phyloP scores from a whole-genome alignment of 108 stramenopile species.

The Phaeodactylum tricornutum region DNA sequence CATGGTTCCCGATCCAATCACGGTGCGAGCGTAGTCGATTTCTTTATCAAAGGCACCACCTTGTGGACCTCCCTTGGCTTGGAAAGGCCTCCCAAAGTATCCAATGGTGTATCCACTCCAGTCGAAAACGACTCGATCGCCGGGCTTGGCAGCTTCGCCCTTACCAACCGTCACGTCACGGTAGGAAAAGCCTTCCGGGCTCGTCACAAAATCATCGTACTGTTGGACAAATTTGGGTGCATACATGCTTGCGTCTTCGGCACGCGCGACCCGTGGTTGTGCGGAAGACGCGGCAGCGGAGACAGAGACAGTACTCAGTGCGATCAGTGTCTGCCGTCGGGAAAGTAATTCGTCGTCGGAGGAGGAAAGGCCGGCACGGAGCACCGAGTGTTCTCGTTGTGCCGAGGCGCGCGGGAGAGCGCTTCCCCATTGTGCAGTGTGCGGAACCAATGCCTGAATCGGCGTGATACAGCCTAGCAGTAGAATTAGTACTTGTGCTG shows the following conservation, averaged over 20 bases:
- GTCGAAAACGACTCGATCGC: slow-evolving; percentile 88
- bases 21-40: slow-evolving; percentile 64
- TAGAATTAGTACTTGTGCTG: no score
- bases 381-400: no score
- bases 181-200: slow-evolving; percentile 52
- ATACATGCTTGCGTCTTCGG: slow-evolving; percentile 16
- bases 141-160: slow-evolving; percentile 17
- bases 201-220: slow-evolving; percentile 57
- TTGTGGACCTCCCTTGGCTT: slow-evolving; percentile 59
- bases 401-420: no score
- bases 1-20: slow-evolving; percentile 54
- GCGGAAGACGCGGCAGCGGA: no score
- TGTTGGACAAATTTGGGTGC: slow-evolving; percentile 59
- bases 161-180: slow-evolving; percentile 60
- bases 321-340: no score
- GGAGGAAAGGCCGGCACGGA: no score
- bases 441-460: no score
- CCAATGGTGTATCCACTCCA: slow-evolving; percentile 97
- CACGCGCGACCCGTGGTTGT: background rate
- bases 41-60: slow-evolving; percentile 92
- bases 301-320: no score
- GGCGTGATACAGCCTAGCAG: no score
- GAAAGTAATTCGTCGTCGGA: no score
- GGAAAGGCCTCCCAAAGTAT: slow-evolving; percentile 85
- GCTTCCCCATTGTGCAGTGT: no score